Percentiles rank a stretch among this genome's conserved stretches.
Conservation (phyloP, 768 basidiomycete species). For the Psilocybe cyanescens region DNA sequence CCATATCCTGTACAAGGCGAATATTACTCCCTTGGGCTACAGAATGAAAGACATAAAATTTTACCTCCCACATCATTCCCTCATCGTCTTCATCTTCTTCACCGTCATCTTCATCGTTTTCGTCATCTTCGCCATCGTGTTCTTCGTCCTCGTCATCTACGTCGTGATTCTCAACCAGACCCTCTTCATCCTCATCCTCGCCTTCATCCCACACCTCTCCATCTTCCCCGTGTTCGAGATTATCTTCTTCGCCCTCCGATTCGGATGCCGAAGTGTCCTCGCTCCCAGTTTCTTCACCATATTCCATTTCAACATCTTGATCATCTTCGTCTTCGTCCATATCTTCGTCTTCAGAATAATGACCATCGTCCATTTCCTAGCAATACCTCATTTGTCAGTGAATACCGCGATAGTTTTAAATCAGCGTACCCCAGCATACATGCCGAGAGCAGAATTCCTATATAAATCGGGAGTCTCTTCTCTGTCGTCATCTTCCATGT, state of each 20-base stretch:
- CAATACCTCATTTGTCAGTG: constrained; percentile 14
- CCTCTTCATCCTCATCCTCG: constrained; percentile 75
- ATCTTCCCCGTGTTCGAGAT: constrained; percentile 61
- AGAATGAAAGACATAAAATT: not conserved
- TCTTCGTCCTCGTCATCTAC: constrained; percentile 58
- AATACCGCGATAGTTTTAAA: constrained; percentile 1
- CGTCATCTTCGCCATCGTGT: constrained; percentile 54
- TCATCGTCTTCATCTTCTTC: constrained; percentile 29
- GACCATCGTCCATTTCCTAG: constrained; percentile 86
- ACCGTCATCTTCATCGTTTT: constrained; percentile 28
- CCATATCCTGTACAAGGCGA: constrained; percentile 48
- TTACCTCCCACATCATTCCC: constrained; percentile 42
- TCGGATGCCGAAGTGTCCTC: constrained; percentile 81
- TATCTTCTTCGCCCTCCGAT: constrained; percentile 69
- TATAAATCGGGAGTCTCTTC: constrained; percentile 94
- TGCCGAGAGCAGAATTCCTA: constrained; percentile 94
- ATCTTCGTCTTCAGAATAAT: constrained; percentile 70
- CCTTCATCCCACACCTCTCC: constrained; percentile 69
- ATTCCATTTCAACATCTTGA: constrained; percentile 88
- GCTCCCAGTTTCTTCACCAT: constrained; percentile 81
- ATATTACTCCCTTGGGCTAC: not conserved
- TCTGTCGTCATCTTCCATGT: constrained; percentile 52
- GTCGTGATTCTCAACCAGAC: constrained; percentile 53
- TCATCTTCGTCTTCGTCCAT: constrained; percentile 87
- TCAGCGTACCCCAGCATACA: constrained; percentile 85